Evolutionary conservation across 768 basidiomycete genomes (phyloP).

Genomic region (Hebeloma cylindrosporum): DNA sequence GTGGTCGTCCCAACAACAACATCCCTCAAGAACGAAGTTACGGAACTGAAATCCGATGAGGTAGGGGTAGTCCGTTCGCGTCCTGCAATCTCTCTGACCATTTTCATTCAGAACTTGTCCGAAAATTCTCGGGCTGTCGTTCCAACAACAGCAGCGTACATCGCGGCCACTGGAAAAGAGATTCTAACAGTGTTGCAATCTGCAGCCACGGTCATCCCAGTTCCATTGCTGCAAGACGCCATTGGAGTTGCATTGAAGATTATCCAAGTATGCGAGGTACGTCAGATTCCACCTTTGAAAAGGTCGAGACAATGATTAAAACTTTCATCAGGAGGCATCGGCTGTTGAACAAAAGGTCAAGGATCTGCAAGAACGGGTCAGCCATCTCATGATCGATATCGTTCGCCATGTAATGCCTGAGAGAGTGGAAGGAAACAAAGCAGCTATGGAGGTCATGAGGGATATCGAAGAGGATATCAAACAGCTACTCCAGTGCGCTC

Average conservation of each 20-base stretch:
- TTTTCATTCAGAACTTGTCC: too few species aligned
- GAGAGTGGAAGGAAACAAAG: constrained; percentile 4
- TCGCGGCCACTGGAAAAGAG: constrained; percentile 4
- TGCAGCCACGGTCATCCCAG: constrained; percentile 2
- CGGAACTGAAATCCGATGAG: not conserved
- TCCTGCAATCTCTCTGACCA: not conserved
- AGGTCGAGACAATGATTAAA: not conserved
- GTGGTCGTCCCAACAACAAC: not conserved
- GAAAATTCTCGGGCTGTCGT: too few species aligned
- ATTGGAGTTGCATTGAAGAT: constrained; percentile 8
- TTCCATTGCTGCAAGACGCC: constrained; percentile 6
- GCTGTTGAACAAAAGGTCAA: constrained; percentile 8
- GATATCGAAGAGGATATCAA: constrained; percentile 5
- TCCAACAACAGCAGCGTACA: too few species aligned
- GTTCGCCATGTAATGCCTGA: constrained; percentile 3
- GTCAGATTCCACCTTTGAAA: not conserved
- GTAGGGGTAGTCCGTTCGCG: not conserved
- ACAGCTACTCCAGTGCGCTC: not conserved
- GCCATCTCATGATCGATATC: constrained; percentile 7
- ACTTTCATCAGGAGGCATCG: not conserved
- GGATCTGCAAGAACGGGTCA: constrained; percentile 7
- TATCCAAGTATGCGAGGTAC: constrained; percentile 8
- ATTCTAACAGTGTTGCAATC: not conserved
- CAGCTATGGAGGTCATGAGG: not conserved
- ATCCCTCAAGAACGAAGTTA: not conserved